Evolutionary conservation across 2,329 filamentous ascomycete genomes (phyloP).

Genomic region (Colletotrichum sojae): DNA sequence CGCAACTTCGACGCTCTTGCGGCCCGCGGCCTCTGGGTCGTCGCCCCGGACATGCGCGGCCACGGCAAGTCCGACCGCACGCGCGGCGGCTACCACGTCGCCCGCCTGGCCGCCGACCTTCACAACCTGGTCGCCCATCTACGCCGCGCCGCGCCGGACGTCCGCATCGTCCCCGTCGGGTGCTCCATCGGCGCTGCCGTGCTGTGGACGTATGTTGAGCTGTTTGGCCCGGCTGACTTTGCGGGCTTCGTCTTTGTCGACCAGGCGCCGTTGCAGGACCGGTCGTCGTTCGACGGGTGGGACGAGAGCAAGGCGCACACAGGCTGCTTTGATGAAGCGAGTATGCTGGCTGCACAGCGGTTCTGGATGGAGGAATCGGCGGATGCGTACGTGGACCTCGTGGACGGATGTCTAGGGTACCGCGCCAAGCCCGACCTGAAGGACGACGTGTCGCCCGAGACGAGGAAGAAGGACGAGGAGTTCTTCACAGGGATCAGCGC

Average conservation of each 20-base stretch:
- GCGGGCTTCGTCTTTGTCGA: constrained; percentile 55
- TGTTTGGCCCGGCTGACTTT: constrained; percentile 52
- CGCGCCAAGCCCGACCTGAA: constrained; percentile 45
- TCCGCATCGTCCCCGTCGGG: constrained; percentile 51
- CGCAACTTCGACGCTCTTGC: constrained; percentile 50
- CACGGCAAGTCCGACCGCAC: constrained; percentile 52
- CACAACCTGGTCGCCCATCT: constrained; percentile 49
- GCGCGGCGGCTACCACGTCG: constrained; percentile 56
- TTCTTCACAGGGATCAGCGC: constrained; percentile 53
- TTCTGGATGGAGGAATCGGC: constrained; percentile 44
- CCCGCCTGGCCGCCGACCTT: constrained; percentile 56
- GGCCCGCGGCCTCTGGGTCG: constrained; percentile 50
- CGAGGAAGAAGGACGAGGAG: constrained; percentile 47
- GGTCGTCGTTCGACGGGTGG: constrained; percentile 50
- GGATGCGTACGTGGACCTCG: constrained; percentile 49
- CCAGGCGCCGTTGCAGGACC: constrained; percentile 58
- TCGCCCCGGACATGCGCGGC: constrained; percentile 57
- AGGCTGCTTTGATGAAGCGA: constrained; percentile 56
- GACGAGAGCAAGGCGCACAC: constrained; percentile 49
- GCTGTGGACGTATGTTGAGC: constrained; percentile 57
- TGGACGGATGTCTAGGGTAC: constrained; percentile 54
- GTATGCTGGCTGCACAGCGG: constrained; percentile 50
- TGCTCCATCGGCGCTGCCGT: constrained; percentile 59
- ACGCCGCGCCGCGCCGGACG: constrained; percentile 17
- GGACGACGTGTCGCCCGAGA: constrained; percentile 45